These are phyloP conservation scores for Calocybe gangraenosa DNA, from an alignment of 768 basidiomycete genomes.

Conservation along the genomic window DNA sequence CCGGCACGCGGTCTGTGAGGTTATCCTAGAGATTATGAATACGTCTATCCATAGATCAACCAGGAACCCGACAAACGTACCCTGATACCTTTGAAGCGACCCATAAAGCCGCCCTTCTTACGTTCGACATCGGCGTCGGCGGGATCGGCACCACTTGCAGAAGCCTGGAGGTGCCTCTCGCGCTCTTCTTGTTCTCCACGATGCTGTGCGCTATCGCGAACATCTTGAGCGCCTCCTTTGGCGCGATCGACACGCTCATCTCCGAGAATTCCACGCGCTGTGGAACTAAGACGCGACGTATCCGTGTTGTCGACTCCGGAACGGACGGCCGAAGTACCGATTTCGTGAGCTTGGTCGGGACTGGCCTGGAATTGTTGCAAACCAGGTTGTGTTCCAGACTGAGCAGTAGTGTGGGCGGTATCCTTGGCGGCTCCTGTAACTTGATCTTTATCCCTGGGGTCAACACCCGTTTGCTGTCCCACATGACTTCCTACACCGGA, in stretches of 20 bases:
- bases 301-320: constrained; percentile 5
- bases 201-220: neutral
- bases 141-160: neutral
- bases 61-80: constrained; percentile 20
- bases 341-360: neutral
- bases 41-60: no score
- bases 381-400: neutral
- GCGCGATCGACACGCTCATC: constrained; percentile 8
- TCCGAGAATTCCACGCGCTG: constrained; percentile 6
- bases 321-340: neutral
- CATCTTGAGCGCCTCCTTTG: constrained; percentile 17
- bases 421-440: neutral
- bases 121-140: constrained; percentile 15
- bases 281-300: constrained; percentile 2
- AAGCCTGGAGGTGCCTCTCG: neutral
- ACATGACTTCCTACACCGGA: constrained; percentile 8
- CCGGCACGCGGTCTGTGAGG: constrained; percentile 52
- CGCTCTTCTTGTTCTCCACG: neutral
- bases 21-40: constrained; percentile 16
- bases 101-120: constrained; percentile 31
- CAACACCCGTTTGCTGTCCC: neutral
- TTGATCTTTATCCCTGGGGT: constrained; percentile 8
- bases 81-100: constrained; percentile 30
- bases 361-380: neutral
- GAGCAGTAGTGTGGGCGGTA: neutral